Evolutionary conservation across 31 red algal species (phyloP).

Genomic region (Asparagopsis taxiformis): DNA sequence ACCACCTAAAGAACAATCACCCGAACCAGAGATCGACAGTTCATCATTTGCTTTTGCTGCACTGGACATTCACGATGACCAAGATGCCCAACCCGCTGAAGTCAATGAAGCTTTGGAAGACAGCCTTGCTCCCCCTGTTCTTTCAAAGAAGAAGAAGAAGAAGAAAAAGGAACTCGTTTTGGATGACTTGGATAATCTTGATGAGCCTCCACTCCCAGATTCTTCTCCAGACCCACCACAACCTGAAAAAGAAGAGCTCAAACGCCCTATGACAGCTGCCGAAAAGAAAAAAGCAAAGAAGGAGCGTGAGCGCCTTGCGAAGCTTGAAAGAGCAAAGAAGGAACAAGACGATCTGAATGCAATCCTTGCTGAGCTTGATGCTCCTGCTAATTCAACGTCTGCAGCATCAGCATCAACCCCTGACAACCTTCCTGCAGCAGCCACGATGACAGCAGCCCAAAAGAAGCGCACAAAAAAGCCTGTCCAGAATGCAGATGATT

Average conservation of each 20-base stretch:
- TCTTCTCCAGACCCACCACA: not conserved
- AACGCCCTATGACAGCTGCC: slow-evolving; percentile 64
- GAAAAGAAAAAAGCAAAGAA: slow-evolving; percentile 72
- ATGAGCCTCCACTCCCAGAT: not conserved
- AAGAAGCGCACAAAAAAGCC: slow-evolving; percentile 74
- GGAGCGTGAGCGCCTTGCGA: slow-evolving; percentile 26
- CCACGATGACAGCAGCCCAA: slow-evolving; percentile 47
- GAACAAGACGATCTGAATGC: slow-evolving; percentile 29
- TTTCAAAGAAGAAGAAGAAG: slow-evolving; percentile 44
- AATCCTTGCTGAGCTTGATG: slow-evolving; percentile 30
- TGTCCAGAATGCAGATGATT: slow-evolving; percentile 1
- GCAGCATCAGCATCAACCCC: too few relatives aligned
- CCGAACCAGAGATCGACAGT: not conserved
- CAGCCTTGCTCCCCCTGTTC: not conserved
- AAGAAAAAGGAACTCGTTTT: not conserved
- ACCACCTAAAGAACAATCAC: not conserved
- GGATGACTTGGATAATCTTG: not conserved
- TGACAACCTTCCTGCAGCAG: not conserved
- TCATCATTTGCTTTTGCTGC: slow-evolving; percentile 25
- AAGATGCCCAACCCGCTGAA: not conserved
- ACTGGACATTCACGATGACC: slow-evolving; percentile 8
- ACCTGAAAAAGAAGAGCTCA: slow-evolving; percentile 2
- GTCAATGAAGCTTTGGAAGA: not conserved
- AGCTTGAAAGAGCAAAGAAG: slow-evolving; percentile 32
- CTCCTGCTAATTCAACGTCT: not conserved